phyloP scores from a whole-genome alignment of 495 filamentous ascomycete species.

The Xylaria longipes region DNA sequence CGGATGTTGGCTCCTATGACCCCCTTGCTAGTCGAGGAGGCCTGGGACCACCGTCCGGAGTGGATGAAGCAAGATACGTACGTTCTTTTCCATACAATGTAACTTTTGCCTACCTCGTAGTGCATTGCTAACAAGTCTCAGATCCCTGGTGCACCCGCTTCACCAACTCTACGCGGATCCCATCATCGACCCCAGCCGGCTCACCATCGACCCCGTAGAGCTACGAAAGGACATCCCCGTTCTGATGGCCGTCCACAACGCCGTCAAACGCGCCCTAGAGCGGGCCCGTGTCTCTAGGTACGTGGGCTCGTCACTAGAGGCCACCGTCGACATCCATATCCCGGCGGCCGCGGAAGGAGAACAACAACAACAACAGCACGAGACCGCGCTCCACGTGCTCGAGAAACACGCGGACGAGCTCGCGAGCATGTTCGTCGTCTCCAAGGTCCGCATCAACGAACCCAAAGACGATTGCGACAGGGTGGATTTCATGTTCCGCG shows the following conservation, averaged over 20 bases:
- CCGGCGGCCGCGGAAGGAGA: slow-evolving; percentile 29
- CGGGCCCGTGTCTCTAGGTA: slow-evolving; percentile 66
- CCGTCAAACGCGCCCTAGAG: slow-evolving; percentile 76
- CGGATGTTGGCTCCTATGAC: slow-evolving; percentile 81
- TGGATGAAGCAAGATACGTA: slow-evolving; percentile 59
- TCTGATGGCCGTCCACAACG: slow-evolving; percentile 60
- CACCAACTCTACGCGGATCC: slow-evolving; percentile 51
- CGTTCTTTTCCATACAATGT: slow-evolving; percentile 13
- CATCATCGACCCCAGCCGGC: slow-evolving; percentile 42
- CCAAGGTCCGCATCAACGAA: slow-evolving; percentile 61
- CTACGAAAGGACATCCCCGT: slow-evolving; percentile 61
- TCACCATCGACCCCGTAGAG: slow-evolving; percentile 36
- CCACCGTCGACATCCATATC: slow-evolving; percentile 62
- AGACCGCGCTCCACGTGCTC: slow-evolving; percentile 47
- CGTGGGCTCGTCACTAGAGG: slow-evolving; percentile 77
- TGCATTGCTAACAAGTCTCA: slow-evolving; percentile 16
- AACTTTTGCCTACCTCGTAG: not conserved
- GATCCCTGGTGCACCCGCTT: slow-evolving; percentile 43
- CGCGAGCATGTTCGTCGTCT: slow-evolving; percentile 78
- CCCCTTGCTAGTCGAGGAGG: slow-evolving; percentile 85
- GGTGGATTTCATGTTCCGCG: slow-evolving; percentile 60
- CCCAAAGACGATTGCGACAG: slow-evolving; percentile 30
- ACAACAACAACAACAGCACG: no score
- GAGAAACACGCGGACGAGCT: slow-evolving; percentile 67
- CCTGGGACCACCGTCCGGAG: slow-evolving; percentile 77